Conservation (phyloP, 768 basidiomycete species). For the Agrocybe praecox region DNA sequence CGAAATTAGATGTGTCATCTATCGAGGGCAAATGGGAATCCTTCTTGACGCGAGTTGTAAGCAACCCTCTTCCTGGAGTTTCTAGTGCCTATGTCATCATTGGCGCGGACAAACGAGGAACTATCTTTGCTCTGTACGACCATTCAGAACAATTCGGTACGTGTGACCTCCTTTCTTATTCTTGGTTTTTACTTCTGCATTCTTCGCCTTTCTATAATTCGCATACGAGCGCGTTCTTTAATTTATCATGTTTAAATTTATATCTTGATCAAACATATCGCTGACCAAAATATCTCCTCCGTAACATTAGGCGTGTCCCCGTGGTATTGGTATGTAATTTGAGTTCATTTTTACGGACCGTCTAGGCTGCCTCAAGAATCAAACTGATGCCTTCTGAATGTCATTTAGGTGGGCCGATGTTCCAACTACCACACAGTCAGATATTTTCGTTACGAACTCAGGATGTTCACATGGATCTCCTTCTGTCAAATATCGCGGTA, state of each 20-base stretch:
- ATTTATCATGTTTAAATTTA: not conserved
- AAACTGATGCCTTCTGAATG: not conserved
- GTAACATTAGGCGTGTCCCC: conserved; percentile 56
- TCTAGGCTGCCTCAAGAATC: conserved; percentile 2
- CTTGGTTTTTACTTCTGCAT: conserved; percentile 1
- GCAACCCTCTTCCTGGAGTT: conserved; percentile 59
- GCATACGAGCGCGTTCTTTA: not conserved
- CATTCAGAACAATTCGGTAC: conserved; percentile 70
- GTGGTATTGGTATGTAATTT: conserved; percentile 58
- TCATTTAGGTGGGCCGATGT: conserved; percentile 77
- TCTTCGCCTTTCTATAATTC: not conserved
- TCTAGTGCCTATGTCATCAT: conserved; percentile 66
- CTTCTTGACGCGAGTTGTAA: conserved; percentile 53
- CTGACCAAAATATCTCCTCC: not conserved
- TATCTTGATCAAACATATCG: not conserved
- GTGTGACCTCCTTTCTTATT: not conserved
- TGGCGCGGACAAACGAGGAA: conserved; percentile 70
- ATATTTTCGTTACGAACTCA: conserved; percentile 46
- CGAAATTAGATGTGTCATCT: conserved; percentile 55
- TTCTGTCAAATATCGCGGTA: conserved; percentile 70
- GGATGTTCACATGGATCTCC: conserved; percentile 63
- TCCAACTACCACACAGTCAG: conserved; percentile 51
- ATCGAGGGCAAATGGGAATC: conserved; percentile 71
- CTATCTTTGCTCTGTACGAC: conserved; percentile 68
- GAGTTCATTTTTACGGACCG: not conserved